Conservation (phyloP, 345 rosid genomes). For the Eucalyptus tenuipes region DNA sequence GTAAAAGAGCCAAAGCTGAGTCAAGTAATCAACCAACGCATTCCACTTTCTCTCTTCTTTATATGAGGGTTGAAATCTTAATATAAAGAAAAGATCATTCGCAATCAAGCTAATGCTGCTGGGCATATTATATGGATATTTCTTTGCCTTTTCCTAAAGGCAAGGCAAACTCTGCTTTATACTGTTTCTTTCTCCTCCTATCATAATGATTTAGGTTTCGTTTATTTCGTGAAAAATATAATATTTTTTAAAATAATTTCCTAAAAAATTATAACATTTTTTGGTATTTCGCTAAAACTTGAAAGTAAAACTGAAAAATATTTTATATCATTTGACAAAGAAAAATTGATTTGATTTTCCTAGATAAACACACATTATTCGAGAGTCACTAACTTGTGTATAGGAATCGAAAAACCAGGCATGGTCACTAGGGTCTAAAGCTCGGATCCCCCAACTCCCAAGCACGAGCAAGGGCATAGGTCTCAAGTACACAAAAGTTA, state of each 20-base stretch:
- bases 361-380: not conserved
- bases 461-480: not conserved
- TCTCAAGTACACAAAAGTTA: not conserved
- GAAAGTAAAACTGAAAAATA: not conserved
- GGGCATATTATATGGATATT: not conserved
- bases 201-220: not conserved
- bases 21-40: not conserved
- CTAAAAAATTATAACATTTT: not conserved
- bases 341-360: not conserved
- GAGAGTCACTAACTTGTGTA: not conserved
- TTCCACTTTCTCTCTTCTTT: not conserved
- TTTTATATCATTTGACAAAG: not conserved
- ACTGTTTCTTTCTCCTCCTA: not conserved
- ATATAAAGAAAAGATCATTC: not conserved
- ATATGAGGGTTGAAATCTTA: not conserved
- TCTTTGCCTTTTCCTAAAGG: not conserved
- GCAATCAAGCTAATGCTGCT: not conserved
- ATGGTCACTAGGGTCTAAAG: not conserved
- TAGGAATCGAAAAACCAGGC: accelerated
- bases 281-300: accelerated
- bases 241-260: no score
- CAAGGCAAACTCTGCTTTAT: not conserved
- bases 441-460: not conserved
- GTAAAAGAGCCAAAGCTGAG: not conserved
- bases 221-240: no score